Percentiles rank a stretch among this genome's conserved stretches.
These are phyloP conservation scores for Vitellaria paradoxa DNA, from an alignment of 179 eudicot species.

Conservation along the genomic window DNA sequence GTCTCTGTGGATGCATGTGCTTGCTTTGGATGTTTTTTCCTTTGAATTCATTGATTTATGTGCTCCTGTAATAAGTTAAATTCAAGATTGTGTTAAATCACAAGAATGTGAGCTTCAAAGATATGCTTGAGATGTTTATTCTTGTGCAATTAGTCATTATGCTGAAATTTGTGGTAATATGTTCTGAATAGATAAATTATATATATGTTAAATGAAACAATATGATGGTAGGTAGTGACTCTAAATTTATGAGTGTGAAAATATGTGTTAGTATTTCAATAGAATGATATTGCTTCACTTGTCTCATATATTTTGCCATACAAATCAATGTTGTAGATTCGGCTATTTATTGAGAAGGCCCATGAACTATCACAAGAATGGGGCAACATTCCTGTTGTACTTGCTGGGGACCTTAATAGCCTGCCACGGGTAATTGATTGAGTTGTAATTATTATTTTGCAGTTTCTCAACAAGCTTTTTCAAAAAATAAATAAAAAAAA, in stretches of 20 bases:
- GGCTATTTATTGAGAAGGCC: conserved; percentile 77
- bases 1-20: not conserved
- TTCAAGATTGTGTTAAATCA: not conserved
- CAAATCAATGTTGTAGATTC: conserved; percentile 36
- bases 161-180: too few relatives aligned
- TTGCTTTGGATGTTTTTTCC: not conserved
- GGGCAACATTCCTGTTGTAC: conserved; percentile 78
- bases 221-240: too few relatives aligned
- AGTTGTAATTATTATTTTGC: not conserved
- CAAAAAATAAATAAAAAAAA: too few relatives aligned
- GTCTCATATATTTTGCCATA: too few relatives aligned
- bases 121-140: not conserved
- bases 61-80: not conserved
- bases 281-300: too few relatives aligned
- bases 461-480: not conserved
- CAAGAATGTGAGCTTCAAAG: not conserved
- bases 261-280: too few relatives aligned
- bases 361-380: conserved; percentile 60
- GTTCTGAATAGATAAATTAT: too few relatives aligned
- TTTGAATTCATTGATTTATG: not conserved
- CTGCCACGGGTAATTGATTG: conserved; percentile 53
- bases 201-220: too few relatives aligned
- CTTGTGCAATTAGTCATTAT: not conserved
- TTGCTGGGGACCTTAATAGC: conserved; percentile 86
- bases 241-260: too few relatives aligned